Evolutionary conservation across 495 filamentous ascomycete genomes (phyloP).

Genomic region (Aspergillus wentii): DNA sequence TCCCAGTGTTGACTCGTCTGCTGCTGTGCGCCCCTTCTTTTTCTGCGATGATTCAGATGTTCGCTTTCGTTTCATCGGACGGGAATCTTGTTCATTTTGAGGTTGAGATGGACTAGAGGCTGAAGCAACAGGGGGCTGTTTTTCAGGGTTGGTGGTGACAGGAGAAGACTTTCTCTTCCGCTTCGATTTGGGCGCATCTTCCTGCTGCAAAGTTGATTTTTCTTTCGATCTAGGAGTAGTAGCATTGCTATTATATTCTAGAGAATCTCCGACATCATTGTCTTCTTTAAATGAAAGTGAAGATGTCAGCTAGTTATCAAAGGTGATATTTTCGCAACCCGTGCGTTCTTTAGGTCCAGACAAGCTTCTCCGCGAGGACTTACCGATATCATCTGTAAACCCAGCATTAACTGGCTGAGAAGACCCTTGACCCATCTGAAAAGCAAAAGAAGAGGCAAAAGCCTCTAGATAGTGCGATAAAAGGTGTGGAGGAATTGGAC

Average conservation of each 20-base stretch:
- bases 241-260: too few relatives aligned
- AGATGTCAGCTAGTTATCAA: too few relatives aligned
- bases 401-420: conserved; percentile 3
- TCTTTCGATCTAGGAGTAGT: too few relatives aligned
- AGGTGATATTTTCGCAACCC: too few relatives aligned
- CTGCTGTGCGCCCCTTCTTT: conserved; percentile 10
- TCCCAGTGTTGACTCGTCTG: too few relatives aligned
- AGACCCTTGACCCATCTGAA: conserved; percentile 8
- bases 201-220: too few relatives aligned
- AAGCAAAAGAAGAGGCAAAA: not conserved
- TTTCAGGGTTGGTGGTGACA: not conserved
- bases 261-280: too few relatives aligned
- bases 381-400: conserved; percentile 3
- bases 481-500: too few relatives aligned
- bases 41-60: conserved; percentile 8
- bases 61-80: conserved; percentile 18
- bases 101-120: not conserved
- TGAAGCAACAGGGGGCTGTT: not conserved
- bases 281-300: too few relatives aligned
- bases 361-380: too few relatives aligned
- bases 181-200: conserved; percentile 2
- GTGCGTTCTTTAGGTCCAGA: too few relatives aligned
- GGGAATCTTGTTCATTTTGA: conserved; percentile 2
- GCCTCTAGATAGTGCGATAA: too few relatives aligned
- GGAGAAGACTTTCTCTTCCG: conserved; percentile 9